Evolutionary conservation across 257 asterid genomes (phyloP), one percentile per base, ranked within the genome.

Genomic region (Jaltomata sinuosa): DNA sequence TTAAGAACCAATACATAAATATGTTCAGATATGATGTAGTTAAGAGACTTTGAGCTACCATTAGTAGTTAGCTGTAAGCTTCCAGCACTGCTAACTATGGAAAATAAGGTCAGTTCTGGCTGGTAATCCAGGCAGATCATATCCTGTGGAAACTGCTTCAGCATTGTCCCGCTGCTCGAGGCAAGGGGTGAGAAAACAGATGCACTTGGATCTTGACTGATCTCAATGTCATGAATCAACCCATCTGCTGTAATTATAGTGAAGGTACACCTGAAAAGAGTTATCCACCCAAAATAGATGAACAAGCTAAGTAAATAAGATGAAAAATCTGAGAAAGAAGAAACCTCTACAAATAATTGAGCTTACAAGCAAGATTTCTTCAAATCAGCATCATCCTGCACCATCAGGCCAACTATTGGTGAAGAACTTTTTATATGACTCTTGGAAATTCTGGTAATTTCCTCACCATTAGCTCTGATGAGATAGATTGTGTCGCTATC

Each of bases 391-490:
- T 90, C 94, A 87, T 91, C 92, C 82, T 84, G 94, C 86, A 87
- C 92, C 72, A 92, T 89, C 93, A 96, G 91, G 84, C 97, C 96
- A 84, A 93, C 87, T 85, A 97, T 87, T 84, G 97, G 94, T 16
- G 89, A 89, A 25, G 96, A 91, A 40, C 88, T 79, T 87, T 89
- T 92, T 84, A 97, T 88, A 87, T 92, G 93, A 84, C 84, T 91
- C 92, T 88, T 92, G 78, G 93, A 86, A 79, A 95, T 89, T 91
- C 97, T 92, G 79, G 97, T 90, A 91, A 95, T 91, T 89, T 93
- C 98, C 90, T 93, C 97, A 67, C 99, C 99, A 90, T 89, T 92
- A 85, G 98, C 92, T 89, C 89, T 97, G 79, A 97, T 87, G 80
- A 97, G 86, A 85, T 94, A 93, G 55, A 97, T 83, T 50, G 91